Base-by-base conservation (phyloP, 257 asterid genomes). In the Plantago major region DNA sequence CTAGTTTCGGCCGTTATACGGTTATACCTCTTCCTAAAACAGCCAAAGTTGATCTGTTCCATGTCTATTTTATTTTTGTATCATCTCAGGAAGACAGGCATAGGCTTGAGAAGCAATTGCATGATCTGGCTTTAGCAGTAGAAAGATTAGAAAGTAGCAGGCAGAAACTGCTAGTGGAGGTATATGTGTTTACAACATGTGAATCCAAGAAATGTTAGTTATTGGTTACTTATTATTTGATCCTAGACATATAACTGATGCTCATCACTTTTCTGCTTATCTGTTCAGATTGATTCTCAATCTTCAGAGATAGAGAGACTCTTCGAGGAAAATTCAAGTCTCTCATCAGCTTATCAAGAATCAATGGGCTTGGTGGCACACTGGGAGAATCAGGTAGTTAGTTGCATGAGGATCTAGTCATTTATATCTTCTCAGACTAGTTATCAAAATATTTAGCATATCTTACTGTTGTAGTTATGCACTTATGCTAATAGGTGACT, bases 221-320 rank as follows among this genome's bases (percentile, higher is more conserved):
- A 22, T 2, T 22, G 26, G 26, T 22, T 22, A 62, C 66, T 77
- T 51, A 63, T 59, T 30, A 14, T 58, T 11, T 28, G 10, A 28
- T 53, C 33, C 28, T 3, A 14, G 42, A 19, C 42, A 4, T 26
- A 53, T 11, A 26, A 53, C 63, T 68, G 68, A 43, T 70, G 63
- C 68, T 78, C 51, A 65, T 57, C 16, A 13, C 60, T 9, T 38
- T 52, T 70, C 49, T 58, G 58, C 65, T 18, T 71, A 40, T 74
- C 47, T 69, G 67, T 67, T 43, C 84, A 92, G 99, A 83, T 92
- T 53, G 99, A 92, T 74, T 92, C 99, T 61, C 99, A 92, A 63
- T 92, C 99, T 66, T 78, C 96, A 15, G 99, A 92, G 73, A 89
- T 92, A 70, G 99, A 92, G 87, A 83, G 74, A 68, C 81, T 92